A percentile compares a stretch with the other conserved stretches of the same genome.
phyloP scores from a whole-genome alignment of 352 stramenopile species.

The Albugo laibachii region DNA sequence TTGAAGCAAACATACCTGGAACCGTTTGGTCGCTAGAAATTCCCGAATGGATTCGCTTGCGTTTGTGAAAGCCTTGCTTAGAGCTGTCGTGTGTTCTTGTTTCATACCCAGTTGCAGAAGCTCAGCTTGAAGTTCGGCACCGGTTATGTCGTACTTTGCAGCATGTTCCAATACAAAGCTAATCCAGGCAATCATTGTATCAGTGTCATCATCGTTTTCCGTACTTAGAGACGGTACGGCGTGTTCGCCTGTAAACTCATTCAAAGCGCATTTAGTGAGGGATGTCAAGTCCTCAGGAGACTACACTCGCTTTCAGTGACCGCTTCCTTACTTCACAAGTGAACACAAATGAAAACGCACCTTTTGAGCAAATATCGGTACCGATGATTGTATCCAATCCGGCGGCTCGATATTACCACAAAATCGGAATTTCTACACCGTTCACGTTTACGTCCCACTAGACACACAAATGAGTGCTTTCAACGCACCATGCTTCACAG shows the following conservation, averaged over 20 bases:
- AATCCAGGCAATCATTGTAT: not conserved
- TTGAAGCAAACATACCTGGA: conserved; percentile 12
- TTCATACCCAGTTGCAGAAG: conserved; percentile 21
- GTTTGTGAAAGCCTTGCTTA: conserved; percentile 5
- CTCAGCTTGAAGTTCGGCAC: conserved; percentile 18
- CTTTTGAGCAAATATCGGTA: conserved; percentile 14
- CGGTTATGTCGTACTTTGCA: conserved; percentile 21
- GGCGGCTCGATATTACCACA: conserved; percentile 38
- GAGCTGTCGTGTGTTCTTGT: conserved; percentile 1
- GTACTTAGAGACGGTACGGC: not conserved
- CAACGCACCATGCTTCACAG: no score
- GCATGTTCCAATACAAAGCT: conserved; percentile 23
- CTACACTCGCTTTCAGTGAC: not conserved
- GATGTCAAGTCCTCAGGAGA: not conserved
- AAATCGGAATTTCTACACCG: conserved; percentile 22
- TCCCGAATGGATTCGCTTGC: conserved; percentile 9
- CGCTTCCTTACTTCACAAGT: not conserved
- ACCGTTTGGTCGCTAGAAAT: conserved; percentile 14
- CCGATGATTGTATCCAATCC: conserved; percentile 33
- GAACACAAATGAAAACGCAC: not conserved
- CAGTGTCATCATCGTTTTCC: not conserved
- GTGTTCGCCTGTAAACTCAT: not conserved
- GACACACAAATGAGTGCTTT: not conserved
- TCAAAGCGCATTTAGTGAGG: no score
- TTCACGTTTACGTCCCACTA: not conserved